A percentile compares a stretch with the other conserved stretches of the same genome.
phyloP scores from a whole-genome alignment of 1,139 yeast species.

The Hyphopichia khmerensis region DNA sequence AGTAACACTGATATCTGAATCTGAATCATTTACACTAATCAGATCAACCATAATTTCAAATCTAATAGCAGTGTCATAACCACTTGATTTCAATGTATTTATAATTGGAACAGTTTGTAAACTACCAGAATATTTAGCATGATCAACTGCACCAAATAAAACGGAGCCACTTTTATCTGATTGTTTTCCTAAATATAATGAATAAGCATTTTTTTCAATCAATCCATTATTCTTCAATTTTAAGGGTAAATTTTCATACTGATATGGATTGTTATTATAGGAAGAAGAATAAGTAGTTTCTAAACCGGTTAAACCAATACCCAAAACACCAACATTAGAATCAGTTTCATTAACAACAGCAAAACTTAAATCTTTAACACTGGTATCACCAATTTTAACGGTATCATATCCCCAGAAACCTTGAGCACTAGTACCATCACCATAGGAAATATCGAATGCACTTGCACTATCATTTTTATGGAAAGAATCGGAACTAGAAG shows the following conservation, averaged over 20 bases:
- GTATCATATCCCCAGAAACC: constrained; percentile 60
- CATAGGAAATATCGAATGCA: constrained; percentile 51
- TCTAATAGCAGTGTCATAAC: constrained; percentile 23
- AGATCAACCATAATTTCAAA: constrained; percentile 24
- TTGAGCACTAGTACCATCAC: constrained; percentile 57
- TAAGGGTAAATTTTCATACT: constrained; percentile 31
- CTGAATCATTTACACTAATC: constrained; percentile 14
- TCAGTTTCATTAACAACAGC: constrained; percentile 49
- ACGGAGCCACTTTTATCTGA: constrained; percentile 30
- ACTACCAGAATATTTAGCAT: constrained; percentile 42
- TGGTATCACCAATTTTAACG: constrained; percentile 36
- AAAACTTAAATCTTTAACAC: constrained; percentile 47
- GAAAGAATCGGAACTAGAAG: constrained; percentile 32
- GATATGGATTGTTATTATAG: constrained; percentile 3
- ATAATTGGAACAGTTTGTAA: constrained; percentile 31
- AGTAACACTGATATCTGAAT: constrained; percentile 12
- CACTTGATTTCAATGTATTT: constrained; percentile 16
- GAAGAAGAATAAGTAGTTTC: constrained; percentile 35
- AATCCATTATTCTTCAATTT: constrained; percentile 38
- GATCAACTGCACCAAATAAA: constrained; percentile 53
- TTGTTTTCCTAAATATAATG: constrained; percentile 24
- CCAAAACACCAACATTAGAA: constrained; percentile 49
- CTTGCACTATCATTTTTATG: constrained; percentile 31
- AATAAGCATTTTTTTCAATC: constrained; percentile 52
- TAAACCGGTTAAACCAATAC: constrained; percentile 54